phyloP scores from a whole-genome alignment of 805 yeast species.

The Wickerhamomyces canadensis region DNA sequence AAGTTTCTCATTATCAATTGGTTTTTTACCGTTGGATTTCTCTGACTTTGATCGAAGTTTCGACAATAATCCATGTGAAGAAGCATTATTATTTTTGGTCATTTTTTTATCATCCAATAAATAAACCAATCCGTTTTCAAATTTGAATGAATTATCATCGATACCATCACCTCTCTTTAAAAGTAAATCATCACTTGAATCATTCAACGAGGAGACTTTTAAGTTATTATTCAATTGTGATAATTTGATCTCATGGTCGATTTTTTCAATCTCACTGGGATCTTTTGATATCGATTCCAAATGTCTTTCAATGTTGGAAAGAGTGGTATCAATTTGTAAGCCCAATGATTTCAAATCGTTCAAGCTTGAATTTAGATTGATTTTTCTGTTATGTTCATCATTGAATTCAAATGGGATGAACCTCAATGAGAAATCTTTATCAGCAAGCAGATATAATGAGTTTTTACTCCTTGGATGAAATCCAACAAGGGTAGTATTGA shows the following conservation, averaged over 20 bases:
- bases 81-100: no score
- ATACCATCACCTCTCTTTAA: conserved; percentile 14
- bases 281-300: conserved; percentile 13
- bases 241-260: conserved; percentile 15
- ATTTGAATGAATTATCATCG: conserved; percentile 13
- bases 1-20: no score
- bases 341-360: conserved; percentile 3
- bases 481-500: conserved; percentile 54
- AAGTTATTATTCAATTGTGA: conserved; percentile 13
- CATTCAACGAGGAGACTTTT: neutral
- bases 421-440: conserved; percentile 31
- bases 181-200: conserved; percentile 13
- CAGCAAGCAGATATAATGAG: conserved; percentile 27
- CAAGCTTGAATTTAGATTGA: conserved; percentile 15
- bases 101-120: conserved; percentile 1
- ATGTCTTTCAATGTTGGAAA: conserved; percentile 13
- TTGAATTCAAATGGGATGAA: conserved; percentile 35
- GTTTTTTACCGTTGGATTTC: no score
- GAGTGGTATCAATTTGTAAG: conserved; percentile 8
- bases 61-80: neutral
- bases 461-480: conserved; percentile 25
- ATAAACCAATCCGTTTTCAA: conserved; percentile 10
- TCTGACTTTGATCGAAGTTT: neutral
- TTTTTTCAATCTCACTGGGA: conserved; percentile 9
- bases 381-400: no score